These are phyloP conservation scores for Penicillium italicum DNA, from an alignment of 2,329 filamentous ascomycete genomes.

Conservation along the genomic window DNA sequence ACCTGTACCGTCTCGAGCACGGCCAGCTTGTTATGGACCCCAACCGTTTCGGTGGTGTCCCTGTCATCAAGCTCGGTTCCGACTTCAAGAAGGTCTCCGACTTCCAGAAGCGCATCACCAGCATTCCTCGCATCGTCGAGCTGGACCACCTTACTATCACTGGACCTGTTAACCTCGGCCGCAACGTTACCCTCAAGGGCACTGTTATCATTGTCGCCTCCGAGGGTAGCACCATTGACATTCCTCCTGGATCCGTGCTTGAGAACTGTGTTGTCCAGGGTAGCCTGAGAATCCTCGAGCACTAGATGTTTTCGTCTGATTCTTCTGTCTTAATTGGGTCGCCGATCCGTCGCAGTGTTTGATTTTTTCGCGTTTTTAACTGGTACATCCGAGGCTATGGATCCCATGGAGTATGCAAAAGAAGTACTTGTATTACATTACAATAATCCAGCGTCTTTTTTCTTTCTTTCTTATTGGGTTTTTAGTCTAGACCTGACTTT, in stretches of 20 bases:
- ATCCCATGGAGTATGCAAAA: constrained; percentile 26
- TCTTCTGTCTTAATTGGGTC: background rate
- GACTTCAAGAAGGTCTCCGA: constrained; percentile 99
- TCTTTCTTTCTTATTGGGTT: constrained; percentile 11
- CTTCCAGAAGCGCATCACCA: constrained; percentile 51
- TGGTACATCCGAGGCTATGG: constrained; percentile 27
- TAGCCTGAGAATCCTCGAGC: constrained; percentile 72
- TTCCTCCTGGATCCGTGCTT: constrained; percentile 91
- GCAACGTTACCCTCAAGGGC: constrained; percentile 90
- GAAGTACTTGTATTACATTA: constrained; percentile 29
- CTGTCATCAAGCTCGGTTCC: constrained; percentile 95
- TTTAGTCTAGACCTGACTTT: constrained; percentile 13
- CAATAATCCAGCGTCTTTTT: constrained; percentile 29
- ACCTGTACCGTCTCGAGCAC: constrained; percentile 97
- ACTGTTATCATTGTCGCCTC: constrained; percentile 99
- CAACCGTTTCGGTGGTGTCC: constrained; percentile 91
- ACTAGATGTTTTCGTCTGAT: constrained; percentile 45
- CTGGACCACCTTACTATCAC: constrained; percentile 86
- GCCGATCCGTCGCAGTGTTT: background rate
- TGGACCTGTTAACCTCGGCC: constrained; percentile 92
- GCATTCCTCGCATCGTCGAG: constrained; percentile 51
- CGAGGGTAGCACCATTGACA: constrained; percentile 95
- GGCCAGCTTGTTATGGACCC: constrained; percentile 96
- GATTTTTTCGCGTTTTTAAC: constrained; percentile 13
- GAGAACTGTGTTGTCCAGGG: constrained; percentile 99